Percentiles rank a stretch among this genome's conserved stretches.
Evolutionary conservation across 768 basidiomycete genomes (phyloP).

Genomic region (Imleria badia): DNA sequence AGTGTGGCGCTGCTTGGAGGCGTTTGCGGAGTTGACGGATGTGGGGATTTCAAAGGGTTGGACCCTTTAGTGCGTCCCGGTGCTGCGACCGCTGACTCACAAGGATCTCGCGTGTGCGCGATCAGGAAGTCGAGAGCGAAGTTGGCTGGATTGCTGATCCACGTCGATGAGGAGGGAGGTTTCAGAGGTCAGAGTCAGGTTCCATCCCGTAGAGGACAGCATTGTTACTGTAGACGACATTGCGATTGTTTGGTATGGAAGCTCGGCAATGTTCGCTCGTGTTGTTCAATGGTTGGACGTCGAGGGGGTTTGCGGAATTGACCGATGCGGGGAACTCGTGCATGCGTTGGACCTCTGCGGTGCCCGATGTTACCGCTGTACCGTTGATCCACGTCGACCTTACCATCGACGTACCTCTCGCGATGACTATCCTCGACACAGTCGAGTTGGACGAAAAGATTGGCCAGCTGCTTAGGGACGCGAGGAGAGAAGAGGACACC

Average conservation of each 20-base stretch:
- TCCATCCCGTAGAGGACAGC: conserved; percentile 42
- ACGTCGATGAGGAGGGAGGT: conserved; percentile 77
- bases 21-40: conserved; percentile 82
- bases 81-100: background rate
- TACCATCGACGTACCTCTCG: conserved; percentile 63
- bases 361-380: no score
- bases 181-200: conserved; percentile 68
- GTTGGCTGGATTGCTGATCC: conserved; percentile 76
- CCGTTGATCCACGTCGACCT: conserved; percentile 84
- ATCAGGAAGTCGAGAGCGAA: conserved; percentile 65
- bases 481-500: conserved; percentile 65
- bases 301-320: no score
- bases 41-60: conserved; percentile 67
- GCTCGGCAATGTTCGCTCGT: no score
- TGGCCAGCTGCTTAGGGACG: conserved; percentile 48
- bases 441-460: conserved; percentile 65
- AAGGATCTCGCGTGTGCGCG: conserved; percentile 37
- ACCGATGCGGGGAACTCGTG: no score
- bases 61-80: conserved; percentile 49
- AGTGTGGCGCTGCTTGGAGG: conserved; percentile 66
- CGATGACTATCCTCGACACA: conserved; percentile 56
- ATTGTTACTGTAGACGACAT: no score
- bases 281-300: no score
- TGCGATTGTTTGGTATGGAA: no score
- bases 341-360: no score